A percentile compares a stretch with the other conserved stretches of the same genome.
Conservation (phyloP, 2,329 filamentous ascomycete species). For the Ophiosphaerella korrae region DNA sequence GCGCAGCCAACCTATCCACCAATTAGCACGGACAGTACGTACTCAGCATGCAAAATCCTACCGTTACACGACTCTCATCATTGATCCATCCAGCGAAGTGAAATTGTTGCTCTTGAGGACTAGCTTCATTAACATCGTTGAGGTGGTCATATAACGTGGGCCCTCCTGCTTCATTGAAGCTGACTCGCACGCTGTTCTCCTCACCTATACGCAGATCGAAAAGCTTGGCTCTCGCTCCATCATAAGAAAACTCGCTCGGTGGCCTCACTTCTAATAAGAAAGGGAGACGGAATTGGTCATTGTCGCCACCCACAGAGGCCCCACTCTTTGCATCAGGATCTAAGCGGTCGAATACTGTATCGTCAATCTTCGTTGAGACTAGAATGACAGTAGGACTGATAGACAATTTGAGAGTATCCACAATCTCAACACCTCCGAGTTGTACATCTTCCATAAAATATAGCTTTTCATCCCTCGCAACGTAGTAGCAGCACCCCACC, state of each 20-base stretch:
- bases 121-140: constrained; percentile 56
- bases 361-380: constrained; percentile 61
- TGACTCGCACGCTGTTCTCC: constrained; percentile 54
- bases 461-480: constrained; percentile 70
- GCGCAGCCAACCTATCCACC: constrained; percentile 73
- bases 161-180: constrained; percentile 67
- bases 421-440: constrained; percentile 68
- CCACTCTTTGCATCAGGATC: constrained; percentile 49
- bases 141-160: constrained; percentile 44
- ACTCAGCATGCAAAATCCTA: constrained; percentile 37
- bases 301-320: constrained; percentile 36
- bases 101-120: constrained; percentile 67
- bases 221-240: constrained; percentile 69
- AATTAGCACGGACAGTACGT: constrained; percentile 6
- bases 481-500: constrained; percentile 85
- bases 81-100: constrained; percentile 73
- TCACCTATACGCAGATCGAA: constrained; percentile 61
- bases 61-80: constrained; percentile 73
- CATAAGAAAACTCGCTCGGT: constrained; percentile 73
- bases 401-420: constrained; percentile 62
- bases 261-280: constrained; percentile 71
- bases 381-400: constrained; percentile 66
- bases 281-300: constrained; percentile 59
- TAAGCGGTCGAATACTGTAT: constrained; percentile 52
- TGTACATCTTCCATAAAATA: constrained; percentile 78